Percentiles rank a stretch among this genome's conserved stretches.
Evolutionary conservation across 257 asterid species (phyloP).

Genomic region (Pogostemon cablin): DNA sequence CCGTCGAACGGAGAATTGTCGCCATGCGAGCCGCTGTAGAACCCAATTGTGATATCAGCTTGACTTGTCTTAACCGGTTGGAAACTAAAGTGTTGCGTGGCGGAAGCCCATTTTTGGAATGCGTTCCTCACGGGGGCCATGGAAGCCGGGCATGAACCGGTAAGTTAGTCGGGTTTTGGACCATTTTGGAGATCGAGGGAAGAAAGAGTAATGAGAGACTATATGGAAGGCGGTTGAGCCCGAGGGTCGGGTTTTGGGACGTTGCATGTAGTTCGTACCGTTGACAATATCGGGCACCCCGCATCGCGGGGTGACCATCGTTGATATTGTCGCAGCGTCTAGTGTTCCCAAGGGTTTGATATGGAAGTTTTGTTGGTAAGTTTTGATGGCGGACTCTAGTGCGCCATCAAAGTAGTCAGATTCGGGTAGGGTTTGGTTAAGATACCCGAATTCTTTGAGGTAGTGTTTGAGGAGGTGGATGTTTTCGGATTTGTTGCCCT

Average conservation of each 20-base stretch:
- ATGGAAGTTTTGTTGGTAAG: constrained; percentile 39
- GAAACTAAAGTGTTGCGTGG: constrained; percentile 29
- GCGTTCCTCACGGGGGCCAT: constrained; percentile 33
- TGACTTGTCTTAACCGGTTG: background rate
- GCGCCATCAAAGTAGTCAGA: constrained; percentile 32
- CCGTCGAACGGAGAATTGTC: constrained; percentile 41
- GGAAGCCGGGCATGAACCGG: constrained; percentile 5
- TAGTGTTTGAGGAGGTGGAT: constrained; percentile 36
- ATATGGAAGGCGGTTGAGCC: constrained; percentile 15
- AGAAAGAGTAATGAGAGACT: constrained; percentile 37
- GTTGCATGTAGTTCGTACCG: constrained; percentile 37
- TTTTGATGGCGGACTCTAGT: constrained; percentile 38
- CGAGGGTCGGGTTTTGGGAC: background rate
- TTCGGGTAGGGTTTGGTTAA: background rate
- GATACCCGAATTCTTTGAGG: constrained; percentile 42
- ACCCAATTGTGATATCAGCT: constrained; percentile 34
- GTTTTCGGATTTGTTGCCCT: constrained; percentile 36
- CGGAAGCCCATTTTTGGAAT: constrained; percentile 34
- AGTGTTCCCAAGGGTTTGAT: constrained; percentile 36
- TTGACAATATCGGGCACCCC: constrained; percentile 35
- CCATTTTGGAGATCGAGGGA: constrained; percentile 33
- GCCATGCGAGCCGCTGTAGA: constrained; percentile 27
- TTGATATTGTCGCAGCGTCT: constrained; percentile 33
- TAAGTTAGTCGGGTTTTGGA: constrained; percentile 34
- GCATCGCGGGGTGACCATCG: constrained; percentile 43